Conservation (phyloP, 73 alveolate genomes). For the Effrenium voratum region DNA sequence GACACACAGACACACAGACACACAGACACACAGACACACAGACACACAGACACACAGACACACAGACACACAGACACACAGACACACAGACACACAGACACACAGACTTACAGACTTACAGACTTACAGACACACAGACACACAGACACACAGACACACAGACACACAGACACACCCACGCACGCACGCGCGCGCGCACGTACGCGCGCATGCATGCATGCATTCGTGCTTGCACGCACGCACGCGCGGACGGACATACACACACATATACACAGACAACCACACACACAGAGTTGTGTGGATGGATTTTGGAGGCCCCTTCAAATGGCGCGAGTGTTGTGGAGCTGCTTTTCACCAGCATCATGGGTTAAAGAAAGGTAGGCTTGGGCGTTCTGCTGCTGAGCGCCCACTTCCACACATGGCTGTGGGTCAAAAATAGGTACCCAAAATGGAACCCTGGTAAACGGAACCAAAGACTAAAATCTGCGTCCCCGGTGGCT, state of each 20-base stretch:
- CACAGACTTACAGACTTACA: not conserved
- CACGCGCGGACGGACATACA: not conserved
- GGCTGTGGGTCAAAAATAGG: too few relatives aligned
- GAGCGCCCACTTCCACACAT: too few relatives aligned
- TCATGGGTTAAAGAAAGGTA: too few relatives aligned
- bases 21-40: conserved; percentile 31
- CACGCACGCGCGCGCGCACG: not conserved
- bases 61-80: conserved; percentile 13
- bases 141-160: not conserved
- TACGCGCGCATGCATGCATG: not conserved
- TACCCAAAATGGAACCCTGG: too few relatives aligned
- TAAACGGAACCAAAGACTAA: too few relatives aligned
- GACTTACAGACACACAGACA: not conserved
- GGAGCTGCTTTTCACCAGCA: too few relatives aligned
- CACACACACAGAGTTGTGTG: conserved; percentile 1
- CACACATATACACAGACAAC: not conserved
- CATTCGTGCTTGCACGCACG: not conserved
- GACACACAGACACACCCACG: not conserved
- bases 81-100: conserved; percentile 13
- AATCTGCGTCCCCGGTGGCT: too few relatives aligned
- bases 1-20: conserved; percentile 21
- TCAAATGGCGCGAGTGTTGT: too few relatives aligned
- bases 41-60: conserved; percentile 19
- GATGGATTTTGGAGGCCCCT: too few relatives aligned
- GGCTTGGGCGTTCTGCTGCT: too few relatives aligned